These are phyloP conservation scores for Dysphania ambrosioides DNA, from an alignment of 148 eudicot species.

Conservation along the genomic window DNA sequence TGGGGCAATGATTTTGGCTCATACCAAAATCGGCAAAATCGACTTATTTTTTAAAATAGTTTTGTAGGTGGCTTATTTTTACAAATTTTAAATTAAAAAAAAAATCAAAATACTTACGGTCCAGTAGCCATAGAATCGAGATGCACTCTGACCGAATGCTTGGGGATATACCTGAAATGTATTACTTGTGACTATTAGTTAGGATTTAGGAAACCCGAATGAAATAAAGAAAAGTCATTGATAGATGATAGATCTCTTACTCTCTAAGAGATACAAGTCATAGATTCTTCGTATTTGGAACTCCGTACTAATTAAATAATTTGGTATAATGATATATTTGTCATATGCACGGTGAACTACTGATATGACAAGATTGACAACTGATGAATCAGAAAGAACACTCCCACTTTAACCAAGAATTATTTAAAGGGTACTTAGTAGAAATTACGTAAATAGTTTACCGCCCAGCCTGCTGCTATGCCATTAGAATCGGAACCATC, in stretches of 20 bases:
- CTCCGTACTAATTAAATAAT: no score
- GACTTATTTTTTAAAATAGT: no score
- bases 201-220: not conserved
- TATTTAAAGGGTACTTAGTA: not conserved
- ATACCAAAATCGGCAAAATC: no score
- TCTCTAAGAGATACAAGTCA: not conserved
- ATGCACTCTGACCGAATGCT: not conserved
- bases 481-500: constrained; percentile 9
- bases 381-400: not conserved
- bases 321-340: no score
- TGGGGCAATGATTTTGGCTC: no score
- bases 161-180: constrained; percentile 5
- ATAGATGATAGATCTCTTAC: no score
- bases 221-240: no score
- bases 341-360: no score
- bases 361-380: no score
- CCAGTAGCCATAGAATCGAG: constrained; percentile 14
- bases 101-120: constrained; percentile 22
- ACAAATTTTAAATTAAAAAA: no score
- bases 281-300: no score
- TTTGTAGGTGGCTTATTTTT: no score
- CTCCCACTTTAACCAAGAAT: not conserved
- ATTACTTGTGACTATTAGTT: not conserved
- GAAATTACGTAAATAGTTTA: constrained; percentile 3
- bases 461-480: constrained; percentile 26